Base-by-base conservation (phyloP, 306 rosid species). In the Alnus rubra region DNA sequence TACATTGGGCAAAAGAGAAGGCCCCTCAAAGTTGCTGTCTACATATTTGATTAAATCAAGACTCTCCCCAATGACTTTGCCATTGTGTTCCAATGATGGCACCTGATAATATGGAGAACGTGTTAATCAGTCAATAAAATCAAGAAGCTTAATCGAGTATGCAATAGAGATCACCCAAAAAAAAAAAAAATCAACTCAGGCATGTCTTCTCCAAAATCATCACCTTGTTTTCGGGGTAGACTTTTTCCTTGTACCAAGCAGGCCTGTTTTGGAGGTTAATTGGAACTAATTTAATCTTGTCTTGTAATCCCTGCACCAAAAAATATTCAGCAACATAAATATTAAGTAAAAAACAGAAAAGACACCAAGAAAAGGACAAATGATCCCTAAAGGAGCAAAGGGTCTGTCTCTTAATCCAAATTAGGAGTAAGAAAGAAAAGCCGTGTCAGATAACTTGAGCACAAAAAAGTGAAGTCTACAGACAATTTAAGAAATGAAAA, bases 11-110 rank as follows among this genome's bases (percentile, higher is more conserved):
- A 60, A 59, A 56, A 94, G 88, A 80, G 97, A 81, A 74, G 82
- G 84, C 68, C 91, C 91, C 79, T 86, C 86, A 70, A 88, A 88
- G 77, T 85, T 78, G 63, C 74, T 84, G 74, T 94, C 92, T 6
- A 94, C 1, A 82, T 92, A 94, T 80, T 92, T 91, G 80, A 94
- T 80, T 85, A 92, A 80, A 82, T 92, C 97, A 82, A 94, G 92
- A 82, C 97, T 92, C 83, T 94, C 98, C 74, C 95, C 98, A 28
- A 87, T 68, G 39, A 94, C 77, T 81, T 92, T 88, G 10, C 94
- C 93, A 79, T 92, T 88, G 87, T 91, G 97, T 90, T 94, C 97
- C 89, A 94, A 82, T 7, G 98, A 48, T 67, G 98, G 97, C 73
- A 93, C 97, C 97, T 93, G 67, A 47, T 39, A 71, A 79, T 39